Percentiles rank a stretch among this genome's conserved stretches.
These are phyloP conservation scores for Keithomyces neogunnii DNA, from an alignment of 2,329 filamentous ascomycete species.

Conservation along the genomic window DNA sequence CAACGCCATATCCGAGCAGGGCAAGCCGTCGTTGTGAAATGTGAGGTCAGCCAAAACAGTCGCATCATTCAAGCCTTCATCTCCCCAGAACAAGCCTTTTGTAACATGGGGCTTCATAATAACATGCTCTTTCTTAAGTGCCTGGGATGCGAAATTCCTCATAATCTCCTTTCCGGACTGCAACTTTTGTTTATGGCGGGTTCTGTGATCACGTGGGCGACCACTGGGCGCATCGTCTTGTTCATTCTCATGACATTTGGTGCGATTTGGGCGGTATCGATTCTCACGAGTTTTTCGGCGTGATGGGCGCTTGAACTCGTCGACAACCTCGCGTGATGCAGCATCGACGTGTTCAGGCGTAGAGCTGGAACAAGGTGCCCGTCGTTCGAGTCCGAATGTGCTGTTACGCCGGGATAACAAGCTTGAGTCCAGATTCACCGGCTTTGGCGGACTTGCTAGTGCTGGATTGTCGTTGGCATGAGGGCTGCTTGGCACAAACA, in stretches of 20 bases:
- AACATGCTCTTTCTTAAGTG: slow-evolving; percentile 1
- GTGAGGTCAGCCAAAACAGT: slow-evolving; percentile 4
- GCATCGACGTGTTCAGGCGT: background rate
- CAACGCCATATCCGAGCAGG: background rate
- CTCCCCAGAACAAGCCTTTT: background rate
- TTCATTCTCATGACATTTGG: background rate
- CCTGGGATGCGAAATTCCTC: slow-evolving; percentile 42
- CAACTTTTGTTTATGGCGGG: slow-evolving; percentile 16
- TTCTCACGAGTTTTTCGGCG: slow-evolving; percentile 12
- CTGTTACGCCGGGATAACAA: background rate
- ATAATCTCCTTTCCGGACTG: slow-evolving; percentile 39
- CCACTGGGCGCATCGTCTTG: background rate
- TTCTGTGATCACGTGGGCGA: background rate
- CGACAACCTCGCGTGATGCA: background rate
- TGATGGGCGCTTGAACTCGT: slow-evolving; percentile 8
- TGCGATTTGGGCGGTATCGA: slow-evolving; percentile 8
- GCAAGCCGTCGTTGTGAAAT: slow-evolving; percentile 4
- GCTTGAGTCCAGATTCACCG: background rate
- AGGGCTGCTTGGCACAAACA: background rate
- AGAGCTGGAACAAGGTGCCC: background rate
- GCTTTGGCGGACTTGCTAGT: background rate
- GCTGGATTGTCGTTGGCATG: background rate
- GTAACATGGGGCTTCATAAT: slow-evolving; percentile 4
- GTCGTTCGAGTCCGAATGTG: background rate
- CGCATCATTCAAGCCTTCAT: background rate